Conservation (phyloP, 768 basidiomycete genomes). For the Asterophora parasitica region DNA sequence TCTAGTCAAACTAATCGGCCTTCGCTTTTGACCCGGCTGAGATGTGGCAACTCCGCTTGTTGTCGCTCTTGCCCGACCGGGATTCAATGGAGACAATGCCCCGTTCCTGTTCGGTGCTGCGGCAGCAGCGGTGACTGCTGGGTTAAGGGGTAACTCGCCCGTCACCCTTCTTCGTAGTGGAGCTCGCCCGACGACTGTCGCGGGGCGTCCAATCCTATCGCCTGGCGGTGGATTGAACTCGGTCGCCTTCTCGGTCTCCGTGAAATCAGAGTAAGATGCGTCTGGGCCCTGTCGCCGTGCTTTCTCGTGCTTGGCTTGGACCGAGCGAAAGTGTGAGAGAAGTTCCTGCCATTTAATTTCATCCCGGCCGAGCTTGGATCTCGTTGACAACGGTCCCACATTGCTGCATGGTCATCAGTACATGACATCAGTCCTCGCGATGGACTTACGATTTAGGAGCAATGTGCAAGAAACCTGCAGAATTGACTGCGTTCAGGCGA, state of each 20-base stretch:
- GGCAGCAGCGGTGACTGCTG: constrained; percentile 20
- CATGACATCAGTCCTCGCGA: neutral
- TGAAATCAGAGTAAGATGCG: constrained; percentile 43
- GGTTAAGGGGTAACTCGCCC: constrained; percentile 38
- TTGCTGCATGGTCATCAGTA: constrained; percentile 17
- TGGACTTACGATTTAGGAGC: constrained; percentile 73
- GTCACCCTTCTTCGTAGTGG: constrained; percentile 60
- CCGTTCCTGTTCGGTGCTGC: constrained; percentile 34
- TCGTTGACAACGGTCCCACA: constrained; percentile 39
- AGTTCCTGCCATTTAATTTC: constrained; percentile 99
- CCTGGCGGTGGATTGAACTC: constrained; percentile 22
- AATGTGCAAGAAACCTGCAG: constrained; percentile 89
- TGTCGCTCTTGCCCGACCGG: constrained; percentile 46
- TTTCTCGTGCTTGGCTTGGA: constrained; percentile 91
- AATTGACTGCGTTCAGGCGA: constrained; percentile 91
- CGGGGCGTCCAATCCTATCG: constrained; percentile 22
- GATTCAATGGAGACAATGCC: constrained; percentile 70
- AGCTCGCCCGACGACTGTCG: constrained; percentile 32
- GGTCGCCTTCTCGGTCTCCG: constrained; percentile 38
- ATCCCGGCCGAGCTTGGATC: constrained; percentile 76
- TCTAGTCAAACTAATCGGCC: constrained; percentile 36
- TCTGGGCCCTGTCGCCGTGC: constrained; percentile 71
- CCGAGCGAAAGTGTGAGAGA: constrained; percentile 82
- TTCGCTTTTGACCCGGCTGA: constrained; percentile 27
- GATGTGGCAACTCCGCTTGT: constrained; percentile 17